Base-by-base conservation (phyloP, 2,329 filamentous ascomycete species). In the Eutypa lata region DNA sequence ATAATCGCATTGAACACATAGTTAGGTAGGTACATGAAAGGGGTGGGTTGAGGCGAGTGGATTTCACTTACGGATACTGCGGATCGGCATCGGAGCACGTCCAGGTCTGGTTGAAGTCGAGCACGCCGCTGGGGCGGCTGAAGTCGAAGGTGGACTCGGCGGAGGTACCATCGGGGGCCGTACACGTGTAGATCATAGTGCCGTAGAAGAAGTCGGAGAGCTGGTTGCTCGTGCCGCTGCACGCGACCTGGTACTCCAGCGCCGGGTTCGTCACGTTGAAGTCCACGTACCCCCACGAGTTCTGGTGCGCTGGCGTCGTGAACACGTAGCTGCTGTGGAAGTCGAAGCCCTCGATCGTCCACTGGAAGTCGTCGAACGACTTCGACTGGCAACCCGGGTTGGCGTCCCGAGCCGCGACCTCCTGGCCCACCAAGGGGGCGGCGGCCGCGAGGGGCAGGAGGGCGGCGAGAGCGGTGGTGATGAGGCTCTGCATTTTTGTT, bases 141-240 rank as follows among this genome's bases (percentile, higher is more conserved):
- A 72, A 82, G 49, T 68, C 68, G 55, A 81, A 82, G 0, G 63
- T 70, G 2, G 71, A 73, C 45, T 64, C 60, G 24, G 67, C 63
- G n/a, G 56, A 58, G 2, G 61, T 59, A 10, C 65, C 59, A 7
- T 63, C 61, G n/a, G 70, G 67, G 10, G 63, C 54, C 2, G 59
- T 57, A 70, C 79, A 82, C 7, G 64, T 63, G 69, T 80, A 81
- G 44, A 60, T 49, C 33, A 72, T 18, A 48, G 64, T 73, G 59
- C 76, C 78, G 63, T 77, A 79, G 68, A 80, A 82, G 63, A 79
- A 81, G 58, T 78, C 73, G 10, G 48, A 54, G 5, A 80, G 71
- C 65, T 72, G 70, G 56, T 57, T 66, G 64, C 75, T 80, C 19
- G 57, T 14, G 44, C 68, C 76, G 26, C 55, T 57, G 73, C 79